Evolutionary conservation across 345 rosid species (phyloP).

Genomic region (Hibiscus trionum): DNA sequence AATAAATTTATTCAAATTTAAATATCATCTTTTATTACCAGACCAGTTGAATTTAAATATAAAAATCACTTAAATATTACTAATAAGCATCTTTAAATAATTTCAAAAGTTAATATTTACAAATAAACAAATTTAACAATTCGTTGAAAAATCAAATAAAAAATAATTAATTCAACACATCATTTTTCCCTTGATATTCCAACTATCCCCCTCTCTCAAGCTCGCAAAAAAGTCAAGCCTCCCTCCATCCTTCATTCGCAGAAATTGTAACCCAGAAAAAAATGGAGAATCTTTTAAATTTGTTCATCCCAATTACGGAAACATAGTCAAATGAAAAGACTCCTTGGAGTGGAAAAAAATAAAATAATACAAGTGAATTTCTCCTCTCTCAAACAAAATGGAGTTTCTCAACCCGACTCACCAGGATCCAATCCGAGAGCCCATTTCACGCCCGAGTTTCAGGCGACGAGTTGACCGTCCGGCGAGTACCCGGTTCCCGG

Average conservation of each 20-base stretch:
- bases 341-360: too few relatives aligned
- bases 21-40: too few relatives aligned
- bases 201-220: not conserved
- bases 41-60: too few relatives aligned
- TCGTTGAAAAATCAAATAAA: not conserved
- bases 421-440: conserved; percentile 11
- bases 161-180: not conserved
- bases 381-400: conserved; percentile 14
- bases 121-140: too few relatives aligned
- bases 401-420: conserved; percentile 28
- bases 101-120: too few relatives aligned
- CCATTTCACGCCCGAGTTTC: conserved; percentile 12
- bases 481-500: conserved; percentile 14
- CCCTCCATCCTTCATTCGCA: not conserved
- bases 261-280: not conserved
- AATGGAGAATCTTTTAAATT: not conserved
- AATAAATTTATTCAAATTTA: too few relatives aligned
- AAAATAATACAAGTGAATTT: not conserved
- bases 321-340: not conserved
- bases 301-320: not conserved
- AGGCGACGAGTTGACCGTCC: not conserved
- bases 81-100: too few relatives aligned
- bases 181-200: not conserved
- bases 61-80: too few relatives aligned
- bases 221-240: not conserved